Evolutionary conservation across 805 yeast genomes (phyloP), one percentile per base, ranked within the genome.

Genomic region (Kuraishia floccosa): DNA sequence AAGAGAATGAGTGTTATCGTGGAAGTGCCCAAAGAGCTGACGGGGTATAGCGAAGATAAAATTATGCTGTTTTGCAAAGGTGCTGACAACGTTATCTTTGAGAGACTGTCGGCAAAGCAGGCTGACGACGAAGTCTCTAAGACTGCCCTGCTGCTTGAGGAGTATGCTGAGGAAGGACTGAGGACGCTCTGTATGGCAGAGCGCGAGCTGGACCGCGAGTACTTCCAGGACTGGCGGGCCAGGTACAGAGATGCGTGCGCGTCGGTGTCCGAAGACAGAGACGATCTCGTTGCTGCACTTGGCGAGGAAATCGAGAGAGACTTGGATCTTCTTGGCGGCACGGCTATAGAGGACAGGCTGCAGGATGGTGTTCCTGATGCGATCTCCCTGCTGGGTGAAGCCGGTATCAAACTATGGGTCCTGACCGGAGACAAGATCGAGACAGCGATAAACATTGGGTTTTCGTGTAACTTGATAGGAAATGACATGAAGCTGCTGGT

Each of bases 361-460:
- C 91, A 81, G 49, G 75, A 70, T 25, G 87, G 85, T 36, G 91
- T 81, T 14, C 86, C 89, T 1, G 77, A 72, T 31, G 63, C 89
- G 1, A 81, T 81, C 42, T 68, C 77, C 11, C 49, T 73, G 25
- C 60, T 81, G 30, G 71, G 75, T 5, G 58, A 65, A 29, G 89
- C 87, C 0, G 91, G 91, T 30, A 75, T 81, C 43, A 81, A 81
- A 50, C 58, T 81, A 30, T 81, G 91, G 91, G 87, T 81, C 32
- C 60, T 81, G 19, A 81, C 91, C 7, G 91, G 91, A 39, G 91
- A 81, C 52, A 73, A 76, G 49, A 73, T 81, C 31, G 91, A 81
- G 52, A 81, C 91, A 7, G 91, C 91, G 3, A 81, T 81, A 48
- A 77, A 79, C 48, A 81, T 81, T 51, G 91, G 89, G 1, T 81